Evolutionary conservation across 2,329 filamentous ascomycete species (phyloP), one percentile per base, ranked within the genome.

Genomic region (Claviceps digitariae): DNA sequence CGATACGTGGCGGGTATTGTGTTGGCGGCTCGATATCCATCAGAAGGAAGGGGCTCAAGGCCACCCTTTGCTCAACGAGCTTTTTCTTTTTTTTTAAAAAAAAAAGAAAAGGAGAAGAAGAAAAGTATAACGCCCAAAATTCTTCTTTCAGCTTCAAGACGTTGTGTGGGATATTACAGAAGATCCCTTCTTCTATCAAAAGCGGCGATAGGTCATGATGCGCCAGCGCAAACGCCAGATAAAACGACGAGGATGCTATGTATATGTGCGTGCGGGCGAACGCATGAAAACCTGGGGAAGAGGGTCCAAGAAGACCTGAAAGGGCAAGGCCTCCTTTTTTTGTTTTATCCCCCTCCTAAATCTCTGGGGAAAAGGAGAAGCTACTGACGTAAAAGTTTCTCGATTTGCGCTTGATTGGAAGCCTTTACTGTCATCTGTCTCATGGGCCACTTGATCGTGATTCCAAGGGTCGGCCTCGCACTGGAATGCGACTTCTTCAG

Each of bases 11-110:
- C 4, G 58, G 52, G 10, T 55, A 55, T n/a, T 45, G 56, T 17
- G 50, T 51, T 17, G 52, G 52, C 15, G 52, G 48, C 52, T 54
- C 50, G 41, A 50, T 25, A 21, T 56, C 57, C 58, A 60, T 60
- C 17, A 8, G 50, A 49, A 51, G 43, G 29, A 38, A 21, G 15
- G 13, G 2, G 15, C 27, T 13, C 6, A 25, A 25, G 29, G 34
- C 31, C 23, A 20, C 48, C 43, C 27, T 38, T 25, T 34, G 29
- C 6, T 41, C 21, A 5, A 44, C 3, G n/a, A 15, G 25, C 31
- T 31, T 47, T 20, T 46, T 25, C 29, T 34, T 34, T 13, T 34
- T 10, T 34, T 12, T n/a, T n/a, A n/a, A n/a, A n/a, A n/a, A n/a
- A n/a, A n/a, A n/a, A n/a, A n/a, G n/a, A n/a, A n/a, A n/a, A n/a